Evolutionary conservation across 75 land plant species (phyloP).

Genomic region (Adiantum capillusveneris): DNA sequence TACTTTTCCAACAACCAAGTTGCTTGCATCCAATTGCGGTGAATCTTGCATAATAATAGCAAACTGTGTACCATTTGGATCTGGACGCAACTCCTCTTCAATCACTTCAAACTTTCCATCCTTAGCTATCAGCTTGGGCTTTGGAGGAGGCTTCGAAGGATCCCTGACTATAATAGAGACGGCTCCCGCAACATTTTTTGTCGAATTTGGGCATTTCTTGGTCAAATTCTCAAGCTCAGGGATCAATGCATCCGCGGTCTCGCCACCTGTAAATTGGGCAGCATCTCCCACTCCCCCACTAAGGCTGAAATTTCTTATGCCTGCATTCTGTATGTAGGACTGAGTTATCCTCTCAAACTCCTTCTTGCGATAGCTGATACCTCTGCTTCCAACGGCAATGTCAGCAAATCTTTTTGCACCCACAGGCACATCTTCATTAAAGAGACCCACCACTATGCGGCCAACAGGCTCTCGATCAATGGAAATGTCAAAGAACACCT

Average conservation of each 20-base stretch:
- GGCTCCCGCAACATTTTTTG: constrained; percentile 39
- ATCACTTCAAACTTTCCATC: constrained; percentile 70
- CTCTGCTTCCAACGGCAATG: constrained; percentile 55
- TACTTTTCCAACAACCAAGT: constrained; percentile 66
- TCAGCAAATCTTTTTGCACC: constrained; percentile 66
- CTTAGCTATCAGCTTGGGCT: constrained; percentile 71
- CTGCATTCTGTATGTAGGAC: constrained; percentile 77
- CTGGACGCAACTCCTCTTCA: constrained; percentile 55
- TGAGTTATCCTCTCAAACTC: constrained; percentile 80
- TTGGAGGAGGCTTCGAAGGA: constrained; percentile 71
- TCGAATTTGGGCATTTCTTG: constrained; percentile 23
- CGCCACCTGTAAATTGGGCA: constrained; percentile 38
- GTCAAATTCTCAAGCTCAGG: constrained; percentile 40
- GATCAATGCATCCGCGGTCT: constrained; percentile 33
- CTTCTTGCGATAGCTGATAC: constrained; percentile 72
- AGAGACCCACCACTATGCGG: constrained; percentile 64
- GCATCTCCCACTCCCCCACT: constrained; percentile 68
- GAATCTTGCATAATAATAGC: constrained; percentile 45
- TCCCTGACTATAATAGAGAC: constrained; percentile 68
- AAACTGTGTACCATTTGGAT: constrained; percentile 94
- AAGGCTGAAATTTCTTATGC: constrained; percentile 54
- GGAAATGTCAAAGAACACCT: constrained; percentile 71
- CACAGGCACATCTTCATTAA: constrained; percentile 46
- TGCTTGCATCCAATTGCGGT: constrained; percentile 57
- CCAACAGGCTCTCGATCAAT: constrained; percentile 77